phyloP scores from a whole-genome alignment of 2,329 filamentous ascomycete species.

The Neocatenulostroma microsporum region DNA sequence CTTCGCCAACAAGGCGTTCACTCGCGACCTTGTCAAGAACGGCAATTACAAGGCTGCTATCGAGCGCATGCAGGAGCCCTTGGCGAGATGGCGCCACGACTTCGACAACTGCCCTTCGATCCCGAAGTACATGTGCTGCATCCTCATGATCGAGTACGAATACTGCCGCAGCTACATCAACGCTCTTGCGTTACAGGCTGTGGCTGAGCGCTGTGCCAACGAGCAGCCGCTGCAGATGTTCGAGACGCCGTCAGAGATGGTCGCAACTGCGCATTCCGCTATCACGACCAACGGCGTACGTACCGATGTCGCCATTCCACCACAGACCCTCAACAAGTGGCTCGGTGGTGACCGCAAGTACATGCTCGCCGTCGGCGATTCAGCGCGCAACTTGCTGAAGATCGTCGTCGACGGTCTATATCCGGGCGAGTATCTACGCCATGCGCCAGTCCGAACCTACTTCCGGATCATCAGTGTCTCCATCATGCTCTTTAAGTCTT shows the following conservation, averaged over 20 bases:
- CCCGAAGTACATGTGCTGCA: conserved; percentile 56
- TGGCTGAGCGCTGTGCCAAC: conserved; percentile 83
- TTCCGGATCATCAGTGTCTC: conserved; percentile 80
- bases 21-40: conserved; percentile 78
- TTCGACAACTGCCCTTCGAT: conserved; percentile 61
- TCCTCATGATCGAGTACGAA: conserved; percentile 89
- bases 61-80: conserved; percentile 69
- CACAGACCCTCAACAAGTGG: conserved; percentile 39
- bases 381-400: conserved; percentile 65
- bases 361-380: conserved; percentile 65
- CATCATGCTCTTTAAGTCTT: conserved; percentile 78
- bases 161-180: conserved; percentile 94
- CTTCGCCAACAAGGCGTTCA: conserved; percentile 80
- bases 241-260: conserved; percentile 20
- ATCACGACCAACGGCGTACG: conserved; percentile 29
- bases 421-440: conserved; percentile 68
- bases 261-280: conserved; percentile 26
- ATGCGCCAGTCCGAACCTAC: conserved; percentile 75
- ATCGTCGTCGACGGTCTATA: conserved; percentile 70
- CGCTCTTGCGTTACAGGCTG: conserved; percentile 85
- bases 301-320: conserved; percentile 39
- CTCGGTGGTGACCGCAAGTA: conserved; percentile 55
- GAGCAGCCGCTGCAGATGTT: conserved; percentile 48
- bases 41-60: conserved; percentile 76
- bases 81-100: conserved; percentile 70